Percentiles rank a stretch among this genome's conserved stretches.
These are phyloP conservation scores for Yamadazyma spencermartinsiae DNA, from an alignment of 1,139 yeast genomes.

Conservation along the genomic window DNA sequence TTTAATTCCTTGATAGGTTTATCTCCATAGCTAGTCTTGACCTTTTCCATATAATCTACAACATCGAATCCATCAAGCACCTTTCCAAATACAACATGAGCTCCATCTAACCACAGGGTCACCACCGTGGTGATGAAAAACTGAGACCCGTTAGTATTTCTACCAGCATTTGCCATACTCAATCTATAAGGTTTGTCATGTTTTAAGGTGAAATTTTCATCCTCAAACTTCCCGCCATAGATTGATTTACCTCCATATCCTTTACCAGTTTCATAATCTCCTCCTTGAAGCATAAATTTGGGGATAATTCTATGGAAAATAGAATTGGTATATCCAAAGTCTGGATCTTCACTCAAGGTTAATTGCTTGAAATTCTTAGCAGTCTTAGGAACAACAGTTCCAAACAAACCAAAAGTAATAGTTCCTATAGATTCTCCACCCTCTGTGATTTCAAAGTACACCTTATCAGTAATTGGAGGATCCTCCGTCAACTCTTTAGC, in stretches of 20 bases:
- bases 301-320: constrained; percentile 60
- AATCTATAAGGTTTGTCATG: constrained; percentile 60
- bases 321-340: constrained; percentile 50
- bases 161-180: constrained; percentile 69
- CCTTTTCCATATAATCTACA: constrained; percentile 54
- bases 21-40: constrained; percentile 49
- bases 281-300: constrained; percentile 62
- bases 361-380: constrained; percentile 59
- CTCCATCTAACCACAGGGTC: constrained; percentile 65
- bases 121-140: constrained; percentile 64
- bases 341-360: constrained; percentile 60
- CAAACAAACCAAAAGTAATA: constrained; percentile 68
- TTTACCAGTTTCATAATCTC: constrained; percentile 59
- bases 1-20: constrained; percentile 54
- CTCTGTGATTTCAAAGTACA: constrained; percentile 82
- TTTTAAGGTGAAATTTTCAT: constrained; percentile 56
- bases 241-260: constrained; percentile 64
- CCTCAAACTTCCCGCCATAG: constrained; percentile 56
- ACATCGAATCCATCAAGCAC: constrained; percentile 69
- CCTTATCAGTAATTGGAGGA: constrained; percentile 70
- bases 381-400: constrained; percentile 62
- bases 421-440: constrained; percentile 74
- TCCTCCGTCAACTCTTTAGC: constrained; percentile 38
- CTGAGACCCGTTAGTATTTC: constrained; percentile 63
- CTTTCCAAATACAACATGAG: constrained; percentile 82